Evolutionary conservation across 495 filamentous ascomycete species (phyloP), one percentile per base, ranked within the genome.

Genomic region (Podospora tetraspora): DNA sequence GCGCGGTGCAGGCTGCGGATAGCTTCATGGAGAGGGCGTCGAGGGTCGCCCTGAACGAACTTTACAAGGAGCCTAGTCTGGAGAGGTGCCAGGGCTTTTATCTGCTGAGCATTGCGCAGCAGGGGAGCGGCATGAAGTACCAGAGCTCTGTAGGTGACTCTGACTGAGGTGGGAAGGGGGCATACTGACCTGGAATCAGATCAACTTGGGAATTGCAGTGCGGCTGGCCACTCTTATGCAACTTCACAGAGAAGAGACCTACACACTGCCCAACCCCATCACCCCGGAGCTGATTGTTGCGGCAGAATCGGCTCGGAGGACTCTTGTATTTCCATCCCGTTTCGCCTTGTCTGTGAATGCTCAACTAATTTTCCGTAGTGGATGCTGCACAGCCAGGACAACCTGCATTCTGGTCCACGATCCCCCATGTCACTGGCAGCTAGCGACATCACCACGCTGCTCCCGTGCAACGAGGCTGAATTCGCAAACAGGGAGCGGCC

Each of bases 351-450:
- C 2, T 4, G 13, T 16, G 21, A 1, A 12, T 64, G 29, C 63
- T 76, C 56, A 72, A 12, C 29, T 52, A 8, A 52, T 8, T 13
- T 13, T 8, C 13, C 37, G 8, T 57, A 84, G 80, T 83, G 82
- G 82, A 84, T 83, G 82, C 66, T 82, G 68, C 80, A 83, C 70
- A 83, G 81, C 69, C 83, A 85, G 68, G 82, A 84, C 59, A 84
- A 84, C 64, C 77, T 85, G 25, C 79, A 82, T 64, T 83, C 82
- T 0, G 82, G 82, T 0, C 79, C 81, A 4, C 78, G 76, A 29
- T 79, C 80, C 30, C 83, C 83, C 7, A 70, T 82, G 7, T 78
- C 82, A 0, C 68, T 85, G n/a, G 75, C 78, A 8, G 79, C 80
- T 3, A 75, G 76, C 43, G 83, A 85, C 61, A 84, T 85, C 62